Base-by-base conservation (phyloP, 345 rosid species). In the Bruguiera gymnorhiza region DNA sequence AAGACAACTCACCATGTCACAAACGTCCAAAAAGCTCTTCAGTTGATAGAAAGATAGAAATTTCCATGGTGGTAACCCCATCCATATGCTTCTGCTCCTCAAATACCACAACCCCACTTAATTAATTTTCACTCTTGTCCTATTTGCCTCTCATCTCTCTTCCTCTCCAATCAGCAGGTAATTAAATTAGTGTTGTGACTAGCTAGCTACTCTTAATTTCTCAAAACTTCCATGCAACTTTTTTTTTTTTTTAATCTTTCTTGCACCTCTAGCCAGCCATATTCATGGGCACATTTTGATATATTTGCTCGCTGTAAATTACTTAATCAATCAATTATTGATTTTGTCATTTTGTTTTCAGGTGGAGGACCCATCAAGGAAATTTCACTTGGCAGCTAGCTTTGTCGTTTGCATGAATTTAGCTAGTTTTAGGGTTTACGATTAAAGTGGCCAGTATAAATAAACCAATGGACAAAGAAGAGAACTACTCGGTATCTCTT, bases 401-500 rank as follows among this genome's bases (percentile, higher is more conserved):
- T 43, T 43, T 79, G 80, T 77, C 76, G 51, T 75, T 75, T 68
- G 57, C 67, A 67, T 76, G 71, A 68, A 56, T 56, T 56, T 4
- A 56, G 60, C 60, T 56, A 23, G 18, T 24, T 27, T 24, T 56
- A 73, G 77, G 72, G 75, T 64, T 75, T 63, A 66, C 43, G 60
- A 31, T 72, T 69, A 34, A 60, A 68, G 67, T 43, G 8, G 66
- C 50, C 59, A 15, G 16, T 65, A 43, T 55, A 52, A 62, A 65
- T 61, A 69, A 70, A 69, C 15, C 56, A 59, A 92, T 92, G 92
- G 97, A 90, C 75, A 87, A 87, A 79, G 89, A 85, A 66, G 85
- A 81, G 53, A 84, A 73, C 82, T 90, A 83, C 91, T 71, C 88
- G 89, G 96, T 89, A 89, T 69, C 27, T 31, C 64, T 32, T 63